Evolutionary conservation across 495 filamentous ascomycete genomes (phyloP), one percentile per base, ranked within the genome.

Genomic region (Cenococcum geophilum): DNA sequence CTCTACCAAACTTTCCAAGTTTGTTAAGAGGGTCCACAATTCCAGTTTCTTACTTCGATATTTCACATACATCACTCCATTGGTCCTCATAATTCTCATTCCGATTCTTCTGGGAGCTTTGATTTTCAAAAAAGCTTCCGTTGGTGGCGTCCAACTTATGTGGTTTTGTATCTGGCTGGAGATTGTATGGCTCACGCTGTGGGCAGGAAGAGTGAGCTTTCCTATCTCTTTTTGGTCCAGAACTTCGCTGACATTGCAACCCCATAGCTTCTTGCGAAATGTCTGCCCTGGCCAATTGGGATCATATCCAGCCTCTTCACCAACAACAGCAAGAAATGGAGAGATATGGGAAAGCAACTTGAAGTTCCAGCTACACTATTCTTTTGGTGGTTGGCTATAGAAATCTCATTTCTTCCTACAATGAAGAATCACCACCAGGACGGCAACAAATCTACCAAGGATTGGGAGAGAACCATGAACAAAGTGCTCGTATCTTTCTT

Each of bases 121-220:
- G 35, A 69, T 82, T 6, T 88, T 84, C 65, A 78, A 79, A 10
- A 70, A 83, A 32, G 82, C 87, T 2, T 85, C 76, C 20, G 84
- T 89, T 8, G 92, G 91, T 1, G 91, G 85, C 36, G 89, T 96
- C 1, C 58, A 80, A 62, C 70, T 97, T 58, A 76, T 90, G 53
- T 97, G 92, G 92, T 97, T 97, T 63, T 86, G 88, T 47, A 88
- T 97, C 51, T 97, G 92, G 92, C 78, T 97, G 50, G 89, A 95
- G 71, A 86, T 96, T 23, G 82, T 97, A 47, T 97, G 92, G 92
- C 76, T 95, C 45, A 89, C 90, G 1, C 77, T 97, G 0, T 97
- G 93, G 93, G 87, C 84, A 25, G 86, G 86, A 57, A 76, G 86
- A 63, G 83, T 84, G 76, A 67, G 77, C 77, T 14, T 1, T 21